These are phyloP conservation scores for Albophoma yamanashiensis DNA, from an alignment of 2,329 filamentous ascomycete species.

Conservation along the genomic window DNA sequence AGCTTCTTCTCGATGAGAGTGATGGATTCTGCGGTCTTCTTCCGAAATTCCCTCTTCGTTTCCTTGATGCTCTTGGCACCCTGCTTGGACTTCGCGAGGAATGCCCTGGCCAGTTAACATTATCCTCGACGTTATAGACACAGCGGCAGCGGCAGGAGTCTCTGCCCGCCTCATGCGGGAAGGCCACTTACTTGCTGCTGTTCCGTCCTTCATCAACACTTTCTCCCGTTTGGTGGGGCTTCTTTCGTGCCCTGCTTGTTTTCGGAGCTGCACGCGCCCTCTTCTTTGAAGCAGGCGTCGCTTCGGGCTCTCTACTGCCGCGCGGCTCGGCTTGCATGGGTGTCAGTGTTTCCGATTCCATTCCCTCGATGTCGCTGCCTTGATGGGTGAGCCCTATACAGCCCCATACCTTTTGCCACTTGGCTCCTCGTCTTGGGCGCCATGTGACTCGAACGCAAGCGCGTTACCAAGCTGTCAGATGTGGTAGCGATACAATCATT, in stretches of 20 bases:
- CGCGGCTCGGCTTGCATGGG: not conserved
- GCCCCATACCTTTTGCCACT: slow-evolving; percentile 9
- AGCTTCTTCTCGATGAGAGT: slow-evolving; percentile 11
- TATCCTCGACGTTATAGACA: not conserved
- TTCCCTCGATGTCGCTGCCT: not conserved
- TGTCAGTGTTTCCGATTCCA: not conserved
- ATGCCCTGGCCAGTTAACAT: not conserved
- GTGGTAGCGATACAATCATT: not conserved
- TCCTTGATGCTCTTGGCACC: slow-evolving; percentile 5
- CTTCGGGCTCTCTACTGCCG: slow-evolving; percentile 2
- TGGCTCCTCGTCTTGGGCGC: slow-evolving; percentile 14
- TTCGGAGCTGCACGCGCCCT: slow-evolving; percentile 5
- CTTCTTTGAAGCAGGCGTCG: slow-evolving; percentile 5
- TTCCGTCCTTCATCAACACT: not conserved
- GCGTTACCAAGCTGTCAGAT: not conserved
- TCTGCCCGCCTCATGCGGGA: not conserved
- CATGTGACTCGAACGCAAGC: slow-evolving; percentile 9
- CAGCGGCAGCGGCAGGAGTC: not conserved
- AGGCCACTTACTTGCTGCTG: not conserved
- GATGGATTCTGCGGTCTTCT: slow-evolving; percentile 10
- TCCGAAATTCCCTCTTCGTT: slow-evolving; percentile 13
- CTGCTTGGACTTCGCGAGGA: slow-evolving; percentile 3
- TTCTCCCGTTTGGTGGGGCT: not conserved
- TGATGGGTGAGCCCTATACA: slow-evolving; percentile 3
- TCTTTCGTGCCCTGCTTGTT: not conserved